Base-by-base conservation (phyloP, 768 basidiomycete genomes). In the Hypsizygus marmoreus region DNA sequence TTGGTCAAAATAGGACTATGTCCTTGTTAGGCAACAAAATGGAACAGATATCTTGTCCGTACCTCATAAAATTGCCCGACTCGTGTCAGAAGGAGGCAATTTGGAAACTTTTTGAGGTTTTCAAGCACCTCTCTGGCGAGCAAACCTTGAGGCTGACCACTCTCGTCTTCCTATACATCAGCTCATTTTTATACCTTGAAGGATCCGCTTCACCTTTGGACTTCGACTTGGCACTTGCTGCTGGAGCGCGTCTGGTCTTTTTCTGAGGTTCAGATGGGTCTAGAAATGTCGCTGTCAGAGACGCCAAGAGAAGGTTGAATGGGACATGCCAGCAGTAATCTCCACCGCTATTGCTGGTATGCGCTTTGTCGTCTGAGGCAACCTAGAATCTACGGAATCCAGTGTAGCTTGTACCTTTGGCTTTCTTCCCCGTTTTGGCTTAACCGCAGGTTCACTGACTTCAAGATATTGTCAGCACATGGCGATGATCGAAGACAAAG, bases 21-120 rank as follows among this genome's bases (percentile, higher is more conserved):
- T 19, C 13, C 25, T 29, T 47, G 6, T 43, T 39, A 4, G 16
- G 33, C 41, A 40, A 44, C 36, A 34, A 31, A 35, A 11, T 39
- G 24, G 16, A 5, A 4, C 33, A 43, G 34, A 28, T 12, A 17
- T 9, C 70, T 30, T n/a, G n/a, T n/a, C n/a, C n/a, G n/a, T 62
- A 91, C 95, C 79, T 97, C 95, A 60, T 95, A 97, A 64, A 97
- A 97, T 57, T 92, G 86, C 11, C 95, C 95, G 9, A 97, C 93
- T 42, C 91, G 81, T 6, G 94, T 97, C 13, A 98, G 76, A 19
- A 97, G 73, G 22, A 97, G 75, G 60, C 93, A 95, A 56, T 94
- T 88, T 16, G 95, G 88, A 59, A 92, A 97, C 36, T 70, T 79
- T 30, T 72, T 68, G 14, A 88, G 73, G 58, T 97, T 92, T 19